Evolutionary conservation across 1,139 yeast species (phyloP).

Genomic region (Scheffersomyces titani): DNA sequence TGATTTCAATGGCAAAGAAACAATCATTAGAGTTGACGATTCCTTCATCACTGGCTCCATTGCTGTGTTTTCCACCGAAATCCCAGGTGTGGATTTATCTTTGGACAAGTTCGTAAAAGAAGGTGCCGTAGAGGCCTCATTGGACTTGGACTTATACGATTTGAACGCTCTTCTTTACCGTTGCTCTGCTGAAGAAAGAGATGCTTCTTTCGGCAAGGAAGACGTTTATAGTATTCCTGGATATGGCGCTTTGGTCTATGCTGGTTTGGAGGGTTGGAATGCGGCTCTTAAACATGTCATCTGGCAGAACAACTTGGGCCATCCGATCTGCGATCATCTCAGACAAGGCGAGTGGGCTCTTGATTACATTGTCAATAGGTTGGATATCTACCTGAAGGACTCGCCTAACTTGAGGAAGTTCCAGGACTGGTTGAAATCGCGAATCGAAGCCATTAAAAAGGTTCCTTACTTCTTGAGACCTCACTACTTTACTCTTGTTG

Average conservation of each 20-base stretch:
- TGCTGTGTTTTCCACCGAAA: slow-evolving; percentile 75
- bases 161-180: slow-evolving; percentile 74
- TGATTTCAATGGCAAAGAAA: slow-evolving; percentile 41
- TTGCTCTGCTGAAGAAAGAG: slow-evolving; percentile 87
- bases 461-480: slow-evolving; percentile 85
- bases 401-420: slow-evolving; percentile 52
- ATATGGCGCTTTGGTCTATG: slow-evolving; percentile 73
- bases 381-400: slow-evolving; percentile 52
- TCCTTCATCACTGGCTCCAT: slow-evolving; percentile 88
- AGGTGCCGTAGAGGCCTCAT: slow-evolving; percentile 77
- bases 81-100: slow-evolving; percentile 53
- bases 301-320: slow-evolving; percentile 74
- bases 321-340: slow-evolving; percentile 77
- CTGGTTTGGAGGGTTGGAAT: slow-evolving; percentile 94
- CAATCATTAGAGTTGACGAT: slow-evolving; percentile 56
- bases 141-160: slow-evolving; percentile 61
- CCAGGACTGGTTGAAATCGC: slow-evolving; percentile 65
- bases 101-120: slow-evolving; percentile 65
- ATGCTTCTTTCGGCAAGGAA: slow-evolving; percentile 66
- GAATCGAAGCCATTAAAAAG: slow-evolving; percentile 63
- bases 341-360: slow-evolving; percentile 89
- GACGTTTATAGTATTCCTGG: slow-evolving; percentile 78
- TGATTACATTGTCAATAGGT: slow-evolving; percentile 68
- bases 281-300: slow-evolving; percentile 66
- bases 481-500: slow-evolving; percentile 76